These are phyloP conservation scores for Nitzschia putrida DNA, from an alignment of 108 stramenopile species.

Conservation along the genomic window DNA sequence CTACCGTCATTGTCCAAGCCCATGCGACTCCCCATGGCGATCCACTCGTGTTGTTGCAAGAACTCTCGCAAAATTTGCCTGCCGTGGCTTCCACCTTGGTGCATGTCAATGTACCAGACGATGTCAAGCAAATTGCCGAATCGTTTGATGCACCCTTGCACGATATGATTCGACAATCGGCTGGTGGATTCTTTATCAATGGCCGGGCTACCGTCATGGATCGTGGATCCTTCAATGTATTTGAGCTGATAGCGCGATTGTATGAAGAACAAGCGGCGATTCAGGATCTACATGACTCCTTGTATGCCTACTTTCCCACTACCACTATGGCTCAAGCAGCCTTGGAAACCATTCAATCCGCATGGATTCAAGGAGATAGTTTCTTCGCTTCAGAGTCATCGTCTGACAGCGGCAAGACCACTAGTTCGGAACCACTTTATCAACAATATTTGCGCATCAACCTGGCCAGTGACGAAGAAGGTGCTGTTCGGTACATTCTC, in stretches of 20 bases:
- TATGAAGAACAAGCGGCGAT: conserved; percentile 64
- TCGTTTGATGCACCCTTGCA: conserved; percentile 48
- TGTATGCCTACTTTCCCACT: conserved; percentile 34
- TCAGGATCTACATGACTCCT: conserved; percentile 39
- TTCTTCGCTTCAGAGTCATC: conserved; percentile 30
- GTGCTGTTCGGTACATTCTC: conserved; percentile 74
- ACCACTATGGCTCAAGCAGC: conserved; percentile 28
- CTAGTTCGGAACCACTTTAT: conserved; percentile 26
- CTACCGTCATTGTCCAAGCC: conserved; percentile 51
- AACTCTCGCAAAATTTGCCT: conserved; percentile 81
- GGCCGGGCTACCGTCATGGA: conserved; percentile 60
- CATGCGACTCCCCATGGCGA: conserved; percentile 20
- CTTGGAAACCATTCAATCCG: conserved; percentile 47
- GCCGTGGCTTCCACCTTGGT: conserved; percentile 76
- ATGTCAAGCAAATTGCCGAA: conserved; percentile 34
- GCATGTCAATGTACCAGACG: conserved; percentile 48
- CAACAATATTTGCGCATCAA: conserved; percentile 64
- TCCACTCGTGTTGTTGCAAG: conserved; percentile 67
- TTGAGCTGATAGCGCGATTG: conserved; percentile 71
- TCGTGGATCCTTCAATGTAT: conserved; percentile 83
- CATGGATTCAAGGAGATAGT: conserved; percentile 60
- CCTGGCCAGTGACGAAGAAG: conserved; percentile 72
- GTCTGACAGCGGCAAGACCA: conserved; percentile 26
- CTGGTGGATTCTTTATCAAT: conserved; percentile 71
- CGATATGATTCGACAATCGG: conserved; percentile 36